These are phyloP conservation scores for Hemisphaericaspora nanyangensis DNA, from an alignment of 805 yeast genomes.

Conservation along the genomic window DNA sequence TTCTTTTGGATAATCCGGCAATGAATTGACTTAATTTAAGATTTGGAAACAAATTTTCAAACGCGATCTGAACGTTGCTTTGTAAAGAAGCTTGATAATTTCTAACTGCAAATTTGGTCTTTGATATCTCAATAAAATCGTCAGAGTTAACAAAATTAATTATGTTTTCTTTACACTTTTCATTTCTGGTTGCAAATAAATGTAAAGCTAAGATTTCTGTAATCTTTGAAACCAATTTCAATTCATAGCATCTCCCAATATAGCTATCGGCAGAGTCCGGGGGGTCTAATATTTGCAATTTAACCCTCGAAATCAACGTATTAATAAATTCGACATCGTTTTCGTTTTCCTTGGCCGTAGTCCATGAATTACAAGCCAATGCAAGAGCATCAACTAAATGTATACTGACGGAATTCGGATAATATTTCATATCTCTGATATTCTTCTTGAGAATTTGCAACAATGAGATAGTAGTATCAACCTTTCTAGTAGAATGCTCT, in stretches of 20 bases:
- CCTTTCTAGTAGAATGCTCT: slow-evolving; percentile 15
- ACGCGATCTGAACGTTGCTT: slow-evolving; percentile 40
- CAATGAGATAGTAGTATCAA: slow-evolving; percentile 36
- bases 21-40: slow-evolving; percentile 50
- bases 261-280: slow-evolving; percentile 17
- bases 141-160: slow-evolving; percentile 36
- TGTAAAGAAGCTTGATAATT: slow-evolving; percentile 48
- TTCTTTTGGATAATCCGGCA: slow-evolving; percentile 41
- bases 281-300: slow-evolving; percentile 11
- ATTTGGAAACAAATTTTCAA: slow-evolving; percentile 46
- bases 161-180: slow-evolving; percentile 39
- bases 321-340: slow-evolving; percentile 46
- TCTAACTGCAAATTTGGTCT: slow-evolving; percentile 36
- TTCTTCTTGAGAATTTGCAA: slow-evolving; percentile 53
- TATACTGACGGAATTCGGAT: slow-evolving; percentile 61
- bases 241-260: slow-evolving; percentile 46
- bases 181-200: slow-evolving; percentile 54
- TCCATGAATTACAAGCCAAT: slow-evolving; percentile 73
- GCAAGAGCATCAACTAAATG: slow-evolving; percentile 72
- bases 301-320: slow-evolving; percentile 34
- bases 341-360: slow-evolving; percentile 48
- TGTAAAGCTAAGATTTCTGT: slow-evolving; percentile 74
- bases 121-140: slow-evolving; percentile 28
- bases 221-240: slow-evolving; percentile 59
- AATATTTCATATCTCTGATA: slow-evolving; percentile 46